phyloP scores from a whole-genome alignment of 2,329 filamentous ascomycete genomes.

The Calonectria leucothoes region DNA sequence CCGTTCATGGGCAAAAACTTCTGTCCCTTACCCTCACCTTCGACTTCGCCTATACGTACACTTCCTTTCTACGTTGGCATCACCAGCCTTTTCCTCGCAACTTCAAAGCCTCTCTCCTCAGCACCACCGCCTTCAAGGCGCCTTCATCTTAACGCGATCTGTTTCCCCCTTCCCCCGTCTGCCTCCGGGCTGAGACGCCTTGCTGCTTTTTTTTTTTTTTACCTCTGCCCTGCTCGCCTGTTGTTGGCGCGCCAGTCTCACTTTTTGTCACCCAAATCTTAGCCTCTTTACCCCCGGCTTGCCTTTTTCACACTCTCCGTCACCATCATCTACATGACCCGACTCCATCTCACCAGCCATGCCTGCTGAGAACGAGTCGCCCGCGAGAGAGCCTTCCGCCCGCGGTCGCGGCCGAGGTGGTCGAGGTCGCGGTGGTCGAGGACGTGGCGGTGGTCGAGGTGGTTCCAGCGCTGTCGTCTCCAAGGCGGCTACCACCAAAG shows the following conservation, averaged over 20 bases:
- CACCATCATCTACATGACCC: slow-evolving; percentile 45
- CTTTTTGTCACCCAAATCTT: slow-evolving; percentile 30
- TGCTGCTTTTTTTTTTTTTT: slow-evolving; percentile 12
- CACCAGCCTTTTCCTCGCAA: slow-evolving; percentile 33
- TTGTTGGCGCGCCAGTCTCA: slow-evolving; percentile 20
- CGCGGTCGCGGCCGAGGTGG: slow-evolving; percentile 51
- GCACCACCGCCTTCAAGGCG: background rate
- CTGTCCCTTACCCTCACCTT: slow-evolving; percentile 41
- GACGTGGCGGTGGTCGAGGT: slow-evolving; percentile 46
- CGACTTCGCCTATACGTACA: slow-evolving; percentile 42
- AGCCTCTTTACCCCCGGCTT: slow-evolving; percentile 25
- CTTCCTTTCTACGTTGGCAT: slow-evolving; percentile 30
- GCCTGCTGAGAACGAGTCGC: slow-evolving; percentile 53
- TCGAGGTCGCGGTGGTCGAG: slow-evolving; percentile 45
- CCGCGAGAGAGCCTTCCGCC: slow-evolving; percentile 49
- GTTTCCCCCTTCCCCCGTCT: background rate
- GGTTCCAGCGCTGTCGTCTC: slow-evolving; percentile 45
- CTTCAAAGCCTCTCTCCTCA: slow-evolving; percentile 7
- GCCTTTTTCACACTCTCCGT: slow-evolving; percentile 26
- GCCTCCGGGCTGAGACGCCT: slow-evolving; percentile 6
- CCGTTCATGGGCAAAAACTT: slow-evolving; percentile 40
- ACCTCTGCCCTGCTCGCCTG: slow-evolving; percentile 5
- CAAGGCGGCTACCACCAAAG: slow-evolving; percentile 50
- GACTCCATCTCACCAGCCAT: slow-evolving; percentile 46
- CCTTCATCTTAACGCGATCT: slow-evolving; percentile 11